These are phyloP conservation scores for Akanthomyces dipterigenus DNA, from an alignment of 2,329 filamentous ascomycete species.

Conservation along the genomic window DNA sequence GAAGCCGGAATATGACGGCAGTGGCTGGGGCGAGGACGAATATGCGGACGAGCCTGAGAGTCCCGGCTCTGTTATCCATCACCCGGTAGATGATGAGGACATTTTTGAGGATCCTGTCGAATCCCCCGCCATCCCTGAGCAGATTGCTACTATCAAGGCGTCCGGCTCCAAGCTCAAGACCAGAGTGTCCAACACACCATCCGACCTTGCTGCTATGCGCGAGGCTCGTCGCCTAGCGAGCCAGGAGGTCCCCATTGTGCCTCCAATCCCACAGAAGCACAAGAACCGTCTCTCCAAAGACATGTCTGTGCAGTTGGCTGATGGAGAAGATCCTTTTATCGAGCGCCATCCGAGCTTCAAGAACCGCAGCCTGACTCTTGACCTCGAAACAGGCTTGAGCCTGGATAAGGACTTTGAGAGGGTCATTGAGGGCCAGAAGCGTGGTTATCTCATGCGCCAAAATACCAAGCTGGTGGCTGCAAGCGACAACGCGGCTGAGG, in stretches of 20 bases:
- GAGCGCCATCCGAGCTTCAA: constrained; percentile 68
- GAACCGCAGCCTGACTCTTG: constrained; percentile 74
- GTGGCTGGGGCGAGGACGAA: constrained; percentile 51
- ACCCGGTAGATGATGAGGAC: constrained; percentile 45
- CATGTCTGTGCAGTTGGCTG: constrained; percentile 31
- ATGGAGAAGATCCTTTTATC: constrained; percentile 36
- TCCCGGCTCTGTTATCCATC: constrained; percentile 85
- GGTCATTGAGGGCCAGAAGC: constrained; percentile 96
- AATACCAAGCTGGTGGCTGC: constrained; percentile 96
- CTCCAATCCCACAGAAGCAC: constrained; percentile 56
- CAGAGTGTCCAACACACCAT: constrained; percentile 77
- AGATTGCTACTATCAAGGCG: constrained; percentile 81
- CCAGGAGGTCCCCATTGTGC: constrained; percentile 56
- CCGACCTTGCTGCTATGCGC: constrained; percentile 78
- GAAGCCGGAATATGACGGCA: constrained; percentile 58
- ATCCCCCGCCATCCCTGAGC: constrained; percentile 67
- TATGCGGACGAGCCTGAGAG: constrained; percentile 60
- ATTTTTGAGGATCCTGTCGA: constrained; percentile 32
- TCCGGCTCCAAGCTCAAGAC: constrained; percentile 84
- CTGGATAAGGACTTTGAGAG: constrained; percentile 90
- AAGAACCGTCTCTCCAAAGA: constrained; percentile 48
- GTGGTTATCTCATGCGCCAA: constrained; percentile 96
- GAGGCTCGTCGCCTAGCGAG: constrained; percentile 81
- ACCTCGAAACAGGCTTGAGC: constrained; percentile 77
- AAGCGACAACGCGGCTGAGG: constrained; percentile 64